Percentiles rank a stretch among this genome's conserved stretches.
phyloP scores from a whole-genome alignment of 768 basidiomycete species.

The Clathrus columnatus region DNA sequence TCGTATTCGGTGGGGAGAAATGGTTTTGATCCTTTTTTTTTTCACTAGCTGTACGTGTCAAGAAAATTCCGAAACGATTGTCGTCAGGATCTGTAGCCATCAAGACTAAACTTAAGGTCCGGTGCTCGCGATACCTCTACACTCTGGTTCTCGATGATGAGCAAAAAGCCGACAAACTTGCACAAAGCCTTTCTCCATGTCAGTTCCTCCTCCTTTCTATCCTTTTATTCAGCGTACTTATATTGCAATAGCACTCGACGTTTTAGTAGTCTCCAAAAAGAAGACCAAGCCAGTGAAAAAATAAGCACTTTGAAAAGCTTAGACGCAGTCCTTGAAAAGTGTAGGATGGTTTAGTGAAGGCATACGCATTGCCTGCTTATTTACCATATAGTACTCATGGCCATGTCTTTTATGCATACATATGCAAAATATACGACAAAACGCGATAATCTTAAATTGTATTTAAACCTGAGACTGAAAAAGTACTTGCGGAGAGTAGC shows the following conservation, averaged over 20 bases:
- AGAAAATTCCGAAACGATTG: constrained; percentile 69
- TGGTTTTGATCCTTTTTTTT: constrained; percentile 6
- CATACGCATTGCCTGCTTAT: background rate
- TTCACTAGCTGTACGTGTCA: constrained; percentile 86
- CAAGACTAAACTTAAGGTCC: constrained; percentile 96
- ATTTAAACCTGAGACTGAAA: too few relatives aligned
- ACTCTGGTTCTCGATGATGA: constrained; percentile 93
- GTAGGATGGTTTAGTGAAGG: background rate
- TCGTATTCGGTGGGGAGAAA: background rate
- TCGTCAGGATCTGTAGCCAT: constrained; percentile 54
- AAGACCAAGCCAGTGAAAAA: background rate
- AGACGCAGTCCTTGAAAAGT: background rate
- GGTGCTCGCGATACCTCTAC: constrained; percentile 95
- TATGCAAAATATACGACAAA: background rate
- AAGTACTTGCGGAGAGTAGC: too few relatives aligned
- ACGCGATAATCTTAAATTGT: too few relatives aligned
- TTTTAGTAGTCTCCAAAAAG: background rate
- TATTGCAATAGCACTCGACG: background rate
- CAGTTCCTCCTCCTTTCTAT: constrained; percentile 22
- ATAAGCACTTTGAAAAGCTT: background rate
- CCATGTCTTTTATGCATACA: background rate
- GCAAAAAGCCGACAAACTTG: constrained; percentile 97
- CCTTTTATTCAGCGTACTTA: background rate
- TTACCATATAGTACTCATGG: background rate
- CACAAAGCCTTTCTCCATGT: constrained; percentile 94